phyloP scores from a whole-genome alignment of 345 rosid genomes.

The Raphanus raphanistrum region DNA sequence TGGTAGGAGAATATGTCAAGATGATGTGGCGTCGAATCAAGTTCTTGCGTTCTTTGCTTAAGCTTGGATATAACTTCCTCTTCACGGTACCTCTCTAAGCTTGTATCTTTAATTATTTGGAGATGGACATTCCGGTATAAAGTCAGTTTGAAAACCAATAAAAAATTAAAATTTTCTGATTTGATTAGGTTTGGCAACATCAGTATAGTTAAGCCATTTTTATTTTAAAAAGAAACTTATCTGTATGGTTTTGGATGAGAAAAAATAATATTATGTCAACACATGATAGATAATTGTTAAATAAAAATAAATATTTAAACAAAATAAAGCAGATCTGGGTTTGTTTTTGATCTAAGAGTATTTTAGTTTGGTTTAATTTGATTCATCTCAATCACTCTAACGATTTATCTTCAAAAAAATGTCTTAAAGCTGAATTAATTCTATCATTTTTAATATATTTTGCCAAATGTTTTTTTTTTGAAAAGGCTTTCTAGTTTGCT shows the following conservation, averaged over 20 bases:
- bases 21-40: conserved; percentile 71
- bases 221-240: not conserved
- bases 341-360: not conserved
- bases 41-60: conserved; percentile 45
- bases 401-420: not conserved
- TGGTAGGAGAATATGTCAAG: conserved; percentile 45
- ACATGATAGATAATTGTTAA: too few species aligned
- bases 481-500: too few species aligned
- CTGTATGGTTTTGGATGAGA: not conserved
- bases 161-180: not conserved
- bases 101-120: not conserved
- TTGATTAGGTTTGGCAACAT: not conserved
- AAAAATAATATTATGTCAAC: not conserved
- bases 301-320: too few species aligned
- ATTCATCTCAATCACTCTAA: not conserved
- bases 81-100: conserved; percentile 49
- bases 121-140: not conserved
- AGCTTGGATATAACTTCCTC: conserved; percentile 57
- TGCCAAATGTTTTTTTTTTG: too few species aligned
- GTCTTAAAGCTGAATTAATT: not conserved
- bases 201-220: too few species aligned
- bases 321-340: not conserved
- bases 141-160: not conserved
- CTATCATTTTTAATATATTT: too few species aligned
- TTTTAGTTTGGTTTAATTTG: not conserved